Conservation (phyloP, 768 basidiomycete genomes). For the Trametes sanguinea region DNA sequence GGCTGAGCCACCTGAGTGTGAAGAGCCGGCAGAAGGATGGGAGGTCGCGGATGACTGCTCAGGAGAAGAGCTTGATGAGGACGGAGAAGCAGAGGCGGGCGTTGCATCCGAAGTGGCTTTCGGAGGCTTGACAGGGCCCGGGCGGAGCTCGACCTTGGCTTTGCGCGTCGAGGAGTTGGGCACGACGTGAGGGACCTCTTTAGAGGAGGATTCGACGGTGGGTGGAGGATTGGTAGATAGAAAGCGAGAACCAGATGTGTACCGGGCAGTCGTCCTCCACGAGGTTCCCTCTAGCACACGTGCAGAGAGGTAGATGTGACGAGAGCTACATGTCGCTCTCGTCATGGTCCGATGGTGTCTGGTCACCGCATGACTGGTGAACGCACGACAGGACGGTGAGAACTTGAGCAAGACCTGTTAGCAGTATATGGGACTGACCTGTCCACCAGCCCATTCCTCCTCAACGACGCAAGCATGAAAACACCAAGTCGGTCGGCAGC, state of each 20-base stretch:
- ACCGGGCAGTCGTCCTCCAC: not conserved
- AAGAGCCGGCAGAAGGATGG: slow-evolving; percentile 9
- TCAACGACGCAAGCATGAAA: slow-evolving; percentile 43
- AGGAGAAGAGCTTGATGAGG: slow-evolving; percentile 18
- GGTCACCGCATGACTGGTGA: slow-evolving; percentile 20
- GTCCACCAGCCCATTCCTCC: slow-evolving; percentile 41
- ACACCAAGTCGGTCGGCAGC: not conserved
- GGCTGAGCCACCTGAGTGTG: slow-evolving; percentile 14
- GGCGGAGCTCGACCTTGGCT: slow-evolving; percentile 60
- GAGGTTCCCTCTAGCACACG: slow-evolving; percentile 1
- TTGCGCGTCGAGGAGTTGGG: slow-evolving; percentile 35
- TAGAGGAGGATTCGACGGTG: slow-evolving; percentile 13
- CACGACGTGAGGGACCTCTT: slow-evolving; percentile 27
- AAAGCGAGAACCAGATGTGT: slow-evolving; percentile 5
- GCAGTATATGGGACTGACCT: slow-evolving; percentile 33
- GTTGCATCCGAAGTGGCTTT: slow-evolving; percentile 29
- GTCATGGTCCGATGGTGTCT: slow-evolving; percentile 9
- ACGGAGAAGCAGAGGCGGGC: slow-evolving; percentile 25
- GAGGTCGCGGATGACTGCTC: slow-evolving; percentile 23
- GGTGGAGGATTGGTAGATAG: slow-evolving; percentile 36
- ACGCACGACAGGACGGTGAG: not conserved
- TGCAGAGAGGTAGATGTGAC: not conserved
- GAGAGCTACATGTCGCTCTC: slow-evolving; percentile 1
- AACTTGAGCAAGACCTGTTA: not conserved
- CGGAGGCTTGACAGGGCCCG: slow-evolving; percentile 57